Base-by-base conservation (phyloP, 148 eudicot genomes). In the Amaranthus cruentus region DNA sequence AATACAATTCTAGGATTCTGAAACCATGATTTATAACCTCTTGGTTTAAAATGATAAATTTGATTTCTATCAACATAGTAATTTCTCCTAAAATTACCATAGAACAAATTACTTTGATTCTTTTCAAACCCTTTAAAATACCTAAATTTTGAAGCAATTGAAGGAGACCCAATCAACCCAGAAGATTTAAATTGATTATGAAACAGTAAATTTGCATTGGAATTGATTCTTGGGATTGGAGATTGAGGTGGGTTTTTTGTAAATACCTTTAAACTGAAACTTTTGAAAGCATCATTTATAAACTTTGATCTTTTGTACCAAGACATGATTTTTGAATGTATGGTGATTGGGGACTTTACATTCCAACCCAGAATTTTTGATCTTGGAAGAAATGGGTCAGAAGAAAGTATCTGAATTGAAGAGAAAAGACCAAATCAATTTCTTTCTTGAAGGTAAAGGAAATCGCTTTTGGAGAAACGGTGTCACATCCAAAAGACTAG, bases 41-140 rank as follows among this genome's bases (percentile, higher is more conserved):
- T 80, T 3, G 88, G 87, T 58, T 83, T 78, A 77, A 89, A 93
- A 62, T 94, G 93, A 7, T 79, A 43, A 77, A 93, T 84, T 51
- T 82, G 88, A 68, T 79, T 21, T 6, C 85, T 69, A 70, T 93
- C 98, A 3, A 91, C 92, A 49, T 91, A 87, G 79, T 93, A 93
- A 62, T 79, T 52, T 72, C 98, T 79, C 73, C 78, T 88, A 28
- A 61, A 68, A 63, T 74, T 69, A 71, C 53, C 61, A 44, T 71
- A 28, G 62, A 77, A 12, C 21, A 81, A 82, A 55, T 79, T 80
- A 14, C 46, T 75, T 21, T 71, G 81, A 59, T 74, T 79, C 4
- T 69, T 73, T 10, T 73, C 77, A 1, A 75, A 43, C 55, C 77
- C 78, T 47, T 60, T 71, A 21, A 66, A 14, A 73, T 63, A 70